Percentiles rank a stretch among this genome's conserved stretches.
Evolutionary conservation across 257 asterid genomes (phyloP).

Genomic region (Fraxinus americana): DNA sequence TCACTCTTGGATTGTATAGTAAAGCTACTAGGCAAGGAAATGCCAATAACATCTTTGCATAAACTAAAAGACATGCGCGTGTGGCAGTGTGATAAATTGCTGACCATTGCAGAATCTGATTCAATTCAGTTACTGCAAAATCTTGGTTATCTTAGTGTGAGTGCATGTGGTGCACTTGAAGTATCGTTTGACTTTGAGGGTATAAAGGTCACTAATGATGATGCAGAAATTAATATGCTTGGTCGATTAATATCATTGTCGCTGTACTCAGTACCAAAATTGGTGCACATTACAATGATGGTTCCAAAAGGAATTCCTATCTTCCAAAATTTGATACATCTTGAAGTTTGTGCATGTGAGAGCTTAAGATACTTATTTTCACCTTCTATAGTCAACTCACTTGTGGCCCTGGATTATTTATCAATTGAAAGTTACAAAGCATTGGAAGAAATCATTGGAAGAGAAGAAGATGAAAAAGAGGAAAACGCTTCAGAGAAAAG

Average conservation of each 20-base stretch:
- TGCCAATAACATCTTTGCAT: not conserved
- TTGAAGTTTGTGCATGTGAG: not conserved
- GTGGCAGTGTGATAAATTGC: not conserved
- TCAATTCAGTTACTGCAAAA: constrained; percentile 1
- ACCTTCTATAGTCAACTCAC: constrained; percentile 6
- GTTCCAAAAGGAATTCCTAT: constrained; percentile 2
- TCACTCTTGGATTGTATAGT: too few species aligned
- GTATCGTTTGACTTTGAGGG: constrained; percentile 14
- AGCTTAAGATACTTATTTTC: not conserved
- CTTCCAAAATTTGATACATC: not conserved
- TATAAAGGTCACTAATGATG: not conserved
- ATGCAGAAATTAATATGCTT: too few species aligned
- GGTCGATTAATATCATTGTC: not conserved
- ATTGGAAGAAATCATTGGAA: constrained; percentile 13
- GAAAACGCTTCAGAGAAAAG: too few species aligned
- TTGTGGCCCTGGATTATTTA: not conserved
- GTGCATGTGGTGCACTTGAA: constrained; percentile 8
- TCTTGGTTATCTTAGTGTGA: not conserved
- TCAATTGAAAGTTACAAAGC: not conserved
- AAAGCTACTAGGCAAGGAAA: not conserved
- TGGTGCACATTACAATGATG: constrained; percentile 4
- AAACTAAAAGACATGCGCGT: not conserved
- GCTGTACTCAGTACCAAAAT: not conserved
- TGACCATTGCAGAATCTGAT: not conserved
- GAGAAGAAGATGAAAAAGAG: not conserved